Conservation (phyloP, 2,329 filamentous ascomycete species). For the Tolypocladium ophioglossoides region DNA sequence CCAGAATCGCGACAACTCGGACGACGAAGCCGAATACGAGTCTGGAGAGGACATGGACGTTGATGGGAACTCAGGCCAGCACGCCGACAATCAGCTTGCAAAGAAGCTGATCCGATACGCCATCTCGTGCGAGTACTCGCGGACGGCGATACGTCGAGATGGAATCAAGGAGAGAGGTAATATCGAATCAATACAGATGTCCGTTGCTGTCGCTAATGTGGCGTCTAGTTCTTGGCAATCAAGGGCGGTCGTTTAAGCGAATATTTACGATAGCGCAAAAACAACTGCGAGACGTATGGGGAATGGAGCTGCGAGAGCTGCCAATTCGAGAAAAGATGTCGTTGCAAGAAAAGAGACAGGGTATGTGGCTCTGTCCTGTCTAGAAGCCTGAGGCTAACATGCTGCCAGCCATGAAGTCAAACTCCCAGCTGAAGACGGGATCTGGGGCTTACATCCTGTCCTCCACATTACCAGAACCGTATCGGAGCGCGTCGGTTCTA, state of each 20-base stretch:
- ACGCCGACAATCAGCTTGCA: constrained; percentile 39
- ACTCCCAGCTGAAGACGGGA: constrained; percentile 40
- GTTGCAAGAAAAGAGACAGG: constrained; percentile 65
- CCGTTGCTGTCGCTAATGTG: constrained; percentile 3
- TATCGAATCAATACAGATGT: rapidly evolving
- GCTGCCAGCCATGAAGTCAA: constrained; percentile 28
- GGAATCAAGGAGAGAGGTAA: constrained; percentile 55
- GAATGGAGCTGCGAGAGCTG: constrained; percentile 86
- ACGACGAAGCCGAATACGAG: constrained; percentile 20
- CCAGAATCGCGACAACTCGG: constrained; percentile 15
- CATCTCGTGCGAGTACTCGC: constrained; percentile 54
- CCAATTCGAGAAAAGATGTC: constrained; percentile 73
- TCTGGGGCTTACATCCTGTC: constrained; percentile 70
- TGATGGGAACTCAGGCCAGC: constrained; percentile 20
- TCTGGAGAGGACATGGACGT: constrained; percentile 28
- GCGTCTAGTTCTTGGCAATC: constrained; percentile 57
- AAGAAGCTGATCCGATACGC: constrained; percentile 62
- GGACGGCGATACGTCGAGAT: constrained; percentile 47
- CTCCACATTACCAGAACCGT: constrained; percentile 58
- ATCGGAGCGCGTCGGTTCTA: constrained; percentile 57
- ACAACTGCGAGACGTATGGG: constrained; percentile 62
- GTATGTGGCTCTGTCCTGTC: constrained; percentile 23
- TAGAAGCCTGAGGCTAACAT: constrained; percentile 5
- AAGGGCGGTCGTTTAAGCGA: constrained; percentile 58
- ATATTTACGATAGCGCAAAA: constrained; percentile 71